Evolutionary conservation across 352 stramenopile genomes (phyloP).

Genomic region (Thalassiosira mediterranea): DNA sequence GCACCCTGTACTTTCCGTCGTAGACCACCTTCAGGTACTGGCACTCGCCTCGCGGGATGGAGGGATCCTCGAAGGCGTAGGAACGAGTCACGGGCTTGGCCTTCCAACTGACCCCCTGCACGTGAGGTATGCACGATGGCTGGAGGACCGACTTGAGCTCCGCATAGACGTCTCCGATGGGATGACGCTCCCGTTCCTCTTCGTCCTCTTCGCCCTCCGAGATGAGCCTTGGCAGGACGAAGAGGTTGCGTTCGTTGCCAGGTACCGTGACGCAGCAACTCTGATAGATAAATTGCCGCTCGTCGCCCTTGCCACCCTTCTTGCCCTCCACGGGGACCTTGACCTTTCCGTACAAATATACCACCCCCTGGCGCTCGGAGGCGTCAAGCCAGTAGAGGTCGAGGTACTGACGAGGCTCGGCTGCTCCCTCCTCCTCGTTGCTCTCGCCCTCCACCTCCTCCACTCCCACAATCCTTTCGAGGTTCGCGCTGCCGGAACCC

Average conservation of each 20-base stretch:
- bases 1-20: constrained; percentile 89
- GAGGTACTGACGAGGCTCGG: constrained; percentile 73
- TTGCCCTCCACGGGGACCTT: constrained; percentile 44
- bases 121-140: constrained; percentile 90
- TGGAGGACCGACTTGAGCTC: constrained; percentile 91
- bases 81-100: constrained; percentile 94
- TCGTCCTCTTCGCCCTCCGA: constrained; percentile 52
- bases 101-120: constrained; percentile 89
- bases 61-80: constrained; percentile 97
- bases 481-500: constrained; percentile 10
- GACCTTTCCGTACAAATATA: constrained; percentile 99
- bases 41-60: constrained; percentile 92
- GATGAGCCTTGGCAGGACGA: constrained; percentile 87
- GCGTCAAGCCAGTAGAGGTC: constrained; percentile 98
- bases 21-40: constrained; percentile 98
- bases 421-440: constrained; percentile 1
- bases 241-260: constrained; percentile 94
- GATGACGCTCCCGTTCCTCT: constrained; percentile 53
- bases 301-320: constrained; percentile 53
- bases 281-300: constrained; percentile 83
- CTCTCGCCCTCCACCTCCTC: constrained; percentile 35
- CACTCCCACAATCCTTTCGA: constrained; percentile 38
- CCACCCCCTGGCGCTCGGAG: constrained; percentile 93
- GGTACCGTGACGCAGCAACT: constrained; percentile 96
- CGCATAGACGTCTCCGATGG: constrained; percentile 90